A percentile compares a stretch with the other conserved stretches of the same genome.
Evolutionary conservation across 1,284 basidiomycete genomes (phyloP).

Genomic region (Pulveroboletus ridleyi): DNA sequence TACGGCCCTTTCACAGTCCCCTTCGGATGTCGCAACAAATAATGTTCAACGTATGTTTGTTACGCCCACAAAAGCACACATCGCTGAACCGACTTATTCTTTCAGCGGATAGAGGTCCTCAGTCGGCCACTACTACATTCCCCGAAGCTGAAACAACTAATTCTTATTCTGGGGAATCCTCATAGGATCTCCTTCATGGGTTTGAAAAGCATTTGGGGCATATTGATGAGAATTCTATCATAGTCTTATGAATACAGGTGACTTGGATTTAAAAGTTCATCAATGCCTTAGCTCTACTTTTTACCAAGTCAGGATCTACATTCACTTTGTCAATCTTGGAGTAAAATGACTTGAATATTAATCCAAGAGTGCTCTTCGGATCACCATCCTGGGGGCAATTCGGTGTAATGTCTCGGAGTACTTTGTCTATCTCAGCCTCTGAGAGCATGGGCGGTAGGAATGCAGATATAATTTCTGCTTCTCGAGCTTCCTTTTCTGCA

Average conservation of each 20-base stretch:
- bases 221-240: constrained; percentile 12
- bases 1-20: constrained; percentile 5
- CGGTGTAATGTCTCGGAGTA: constrained; percentile 50
- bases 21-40: constrained; percentile 7
- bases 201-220: neutral
- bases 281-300: constrained; percentile 52
- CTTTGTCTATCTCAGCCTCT: constrained; percentile 56
- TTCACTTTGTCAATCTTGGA: constrained; percentile 59
- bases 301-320: constrained; percentile 65
- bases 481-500: constrained; percentile 64
- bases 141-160: constrained; percentile 10
- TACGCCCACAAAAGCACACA: neutral
- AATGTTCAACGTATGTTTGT: constrained; percentile 24
- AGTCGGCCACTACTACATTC: neutral
- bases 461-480: constrained; percentile 57
- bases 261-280: constrained; percentile 30
- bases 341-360: constrained; percentile 69
- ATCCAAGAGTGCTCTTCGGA: constrained; percentile 49
- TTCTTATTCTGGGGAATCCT: neutral
- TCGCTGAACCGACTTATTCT: constrained; percentile 15
- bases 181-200: constrained; percentile 7
- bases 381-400: constrained; percentile 36
- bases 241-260: constrained; percentile 9
- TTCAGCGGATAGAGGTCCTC: constrained; percentile 13
- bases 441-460: constrained; percentile 68